A percentile compares a stretch with the other conserved stretches of the same genome.
These are phyloP conservation scores for Epichloe typhina DNA, from an alignment of 2,329 filamentous ascomycete genomes.

Conservation along the genomic window DNA sequence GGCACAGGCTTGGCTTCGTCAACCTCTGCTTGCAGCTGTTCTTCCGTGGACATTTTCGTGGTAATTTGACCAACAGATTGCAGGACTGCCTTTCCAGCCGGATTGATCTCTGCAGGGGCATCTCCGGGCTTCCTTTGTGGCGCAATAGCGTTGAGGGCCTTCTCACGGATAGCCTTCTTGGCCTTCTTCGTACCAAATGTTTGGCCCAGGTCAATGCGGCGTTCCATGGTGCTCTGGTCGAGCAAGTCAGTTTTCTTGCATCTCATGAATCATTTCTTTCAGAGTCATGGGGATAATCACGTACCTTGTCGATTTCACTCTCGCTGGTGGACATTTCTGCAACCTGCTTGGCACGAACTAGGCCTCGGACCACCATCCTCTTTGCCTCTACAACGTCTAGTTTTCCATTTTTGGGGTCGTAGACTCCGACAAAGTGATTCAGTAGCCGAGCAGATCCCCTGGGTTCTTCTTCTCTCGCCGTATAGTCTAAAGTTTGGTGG, in stretches of 20 bases:
- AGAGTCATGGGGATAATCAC: background rate
- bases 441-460: constrained; percentile 24
- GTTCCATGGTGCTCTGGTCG: constrained; percentile 42
- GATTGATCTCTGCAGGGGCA: constrained; percentile 36
- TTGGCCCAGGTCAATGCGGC: constrained; percentile 56
- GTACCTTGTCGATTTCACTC: constrained; percentile 16
- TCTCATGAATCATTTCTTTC: background rate
- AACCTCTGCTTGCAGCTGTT: constrained; percentile 50
- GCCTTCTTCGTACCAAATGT: constrained; percentile 80
- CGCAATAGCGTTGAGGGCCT: constrained; percentile 58
- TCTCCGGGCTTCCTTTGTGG: constrained; percentile 23
- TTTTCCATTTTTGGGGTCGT: constrained; percentile 45
- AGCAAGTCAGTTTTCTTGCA: constrained; percentile 11
- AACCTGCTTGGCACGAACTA: constrained; percentile 42
- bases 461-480: constrained; percentile 34
- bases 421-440: constrained; percentile 53
- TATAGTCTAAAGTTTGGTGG: constrained; percentile 47
- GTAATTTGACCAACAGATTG: constrained; percentile 48
- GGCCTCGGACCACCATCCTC: constrained; percentile 48
- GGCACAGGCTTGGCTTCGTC: constrained; percentile 63
- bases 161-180: constrained; percentile 59
- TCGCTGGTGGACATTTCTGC: constrained; percentile 31
- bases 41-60: constrained; percentile 51
- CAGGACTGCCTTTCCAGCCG: constrained; percentile 47
- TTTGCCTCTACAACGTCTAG: constrained; percentile 50